phyloP scores from a whole-genome alignment of 805 yeast species.

The Metschnikowia proteae region DNA sequence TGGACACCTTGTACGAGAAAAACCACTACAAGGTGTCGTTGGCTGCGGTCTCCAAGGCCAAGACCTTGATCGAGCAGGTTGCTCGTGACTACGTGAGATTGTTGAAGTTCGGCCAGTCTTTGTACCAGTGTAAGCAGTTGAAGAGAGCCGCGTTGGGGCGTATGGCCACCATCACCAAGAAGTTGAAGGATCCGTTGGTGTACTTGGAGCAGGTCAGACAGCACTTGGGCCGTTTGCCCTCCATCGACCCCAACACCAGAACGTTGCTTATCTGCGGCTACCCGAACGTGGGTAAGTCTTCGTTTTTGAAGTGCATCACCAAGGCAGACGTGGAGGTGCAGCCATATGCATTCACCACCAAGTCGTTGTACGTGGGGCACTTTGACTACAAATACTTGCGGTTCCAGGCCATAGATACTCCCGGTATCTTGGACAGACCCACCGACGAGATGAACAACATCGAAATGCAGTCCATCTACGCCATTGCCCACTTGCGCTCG shows the following conservation, averaged over 20 bases:
- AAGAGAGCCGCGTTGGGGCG: slow-evolving; percentile 99
- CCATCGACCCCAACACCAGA: slow-evolving; percentile 98
- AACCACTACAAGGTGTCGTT: slow-evolving; percentile 96
- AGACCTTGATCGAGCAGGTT: slow-evolving; percentile 91
- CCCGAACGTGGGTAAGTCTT: slow-evolving; percentile 98
- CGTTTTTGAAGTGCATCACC: slow-evolving; percentile 88
- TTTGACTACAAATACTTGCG: slow-evolving; percentile 96
- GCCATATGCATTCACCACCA: slow-evolving; percentile 98
- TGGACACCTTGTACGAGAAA: slow-evolving; percentile 97
- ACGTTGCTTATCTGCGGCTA: slow-evolving; percentile 96
- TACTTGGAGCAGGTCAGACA: slow-evolving; percentile 98
- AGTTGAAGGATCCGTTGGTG: slow-evolving; percentile 87
- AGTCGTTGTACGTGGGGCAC: slow-evolving; percentile 95
- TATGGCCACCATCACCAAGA: slow-evolving; percentile 97
- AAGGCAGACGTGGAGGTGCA: slow-evolving; percentile 99
- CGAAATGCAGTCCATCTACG: slow-evolving; percentile 98
- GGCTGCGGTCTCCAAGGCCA: slow-evolving; percentile 92
- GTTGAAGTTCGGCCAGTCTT: slow-evolving; percentile 93
- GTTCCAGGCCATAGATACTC: slow-evolving; percentile 98
- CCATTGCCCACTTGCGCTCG: slow-evolving; percentile 96
- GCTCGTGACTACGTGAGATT: slow-evolving; percentile 92
- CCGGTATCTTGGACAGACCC: slow-evolving; percentile 98
- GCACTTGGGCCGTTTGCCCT: slow-evolving; percentile 96
- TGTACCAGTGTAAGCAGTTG: slow-evolving; percentile 97
- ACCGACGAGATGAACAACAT: slow-evolving; percentile 99